These are phyloP conservation scores for Pythium apleroticum DNA, from an alignment of 352 stramenopile species.

Conservation along the genomic window DNA sequence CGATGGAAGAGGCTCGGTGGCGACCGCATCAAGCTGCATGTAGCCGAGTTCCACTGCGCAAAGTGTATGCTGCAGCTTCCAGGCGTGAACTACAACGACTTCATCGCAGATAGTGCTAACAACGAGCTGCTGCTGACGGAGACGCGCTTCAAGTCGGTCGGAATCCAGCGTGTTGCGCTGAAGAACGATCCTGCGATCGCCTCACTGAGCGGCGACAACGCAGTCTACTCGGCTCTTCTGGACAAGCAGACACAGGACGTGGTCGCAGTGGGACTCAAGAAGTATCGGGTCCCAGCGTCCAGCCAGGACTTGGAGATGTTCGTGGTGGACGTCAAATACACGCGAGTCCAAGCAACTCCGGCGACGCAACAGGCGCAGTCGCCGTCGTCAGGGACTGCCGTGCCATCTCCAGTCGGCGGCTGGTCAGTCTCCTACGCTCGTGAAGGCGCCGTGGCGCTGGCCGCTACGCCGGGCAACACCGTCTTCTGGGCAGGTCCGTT, in stretches of 20 bases:
- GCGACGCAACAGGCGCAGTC: slow-evolving; percentile 33
- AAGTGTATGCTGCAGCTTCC: slow-evolving; percentile 32
- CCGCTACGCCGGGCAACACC: slow-evolving; percentile 28
- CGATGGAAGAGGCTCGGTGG: slow-evolving; percentile 48
- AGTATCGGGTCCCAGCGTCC: slow-evolving; percentile 40
- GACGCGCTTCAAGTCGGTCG: slow-evolving; percentile 44
- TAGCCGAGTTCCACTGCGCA: slow-evolving; percentile 51
- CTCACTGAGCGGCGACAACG: background rate
- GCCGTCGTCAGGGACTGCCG: background rate
- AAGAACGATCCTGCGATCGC: background rate
- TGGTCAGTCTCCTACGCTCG: slow-evolving; percentile 50
- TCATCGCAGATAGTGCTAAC: slow-evolving; percentile 45
- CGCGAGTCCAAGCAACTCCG: slow-evolving; percentile 21
- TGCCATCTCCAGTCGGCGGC: background rate
- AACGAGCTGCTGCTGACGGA: slow-evolving; percentile 47
- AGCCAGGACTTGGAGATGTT: slow-evolving; percentile 57
- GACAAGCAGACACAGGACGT: slow-evolving; percentile 40
- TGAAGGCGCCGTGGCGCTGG: slow-evolving; percentile 24
- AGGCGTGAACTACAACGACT: slow-evolving; percentile 61
- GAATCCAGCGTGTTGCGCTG: slow-evolving; percentile 25
- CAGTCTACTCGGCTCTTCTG: slow-evolving; percentile 33
- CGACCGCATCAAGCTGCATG: slow-evolving; percentile 20
- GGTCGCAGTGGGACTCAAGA: slow-evolving; percentile 49
- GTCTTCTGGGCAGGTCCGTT: slow-evolving; percentile 54
- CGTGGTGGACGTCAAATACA: slow-evolving; percentile 42